Evolutionary conservation across 2,329 filamentous ascomycete genomes (phyloP).

Genomic region (Penicillium sp.): DNA sequence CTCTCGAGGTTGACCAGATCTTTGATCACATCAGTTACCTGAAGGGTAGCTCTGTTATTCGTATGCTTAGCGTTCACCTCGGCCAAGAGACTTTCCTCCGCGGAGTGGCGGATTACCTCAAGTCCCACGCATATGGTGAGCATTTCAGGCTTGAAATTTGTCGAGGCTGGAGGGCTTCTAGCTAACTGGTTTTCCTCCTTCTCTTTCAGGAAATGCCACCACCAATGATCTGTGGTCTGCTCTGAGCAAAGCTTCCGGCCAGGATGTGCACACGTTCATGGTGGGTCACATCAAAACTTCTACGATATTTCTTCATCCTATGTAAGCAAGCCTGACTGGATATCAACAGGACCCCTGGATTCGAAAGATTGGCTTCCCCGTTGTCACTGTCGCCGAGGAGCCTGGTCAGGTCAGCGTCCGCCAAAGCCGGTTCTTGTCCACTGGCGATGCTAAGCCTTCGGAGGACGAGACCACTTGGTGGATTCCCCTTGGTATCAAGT

Average conservation of each 20-base stretch:
- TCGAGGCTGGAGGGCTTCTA: too few species aligned
- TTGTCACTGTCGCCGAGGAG: slow-evolving; percentile 83
- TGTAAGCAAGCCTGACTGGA: slow-evolving; percentile 15
- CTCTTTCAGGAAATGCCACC: slow-evolving; percentile 67
- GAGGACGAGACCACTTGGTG: slow-evolving; percentile 95
- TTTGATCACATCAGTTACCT: slow-evolving; percentile 97
- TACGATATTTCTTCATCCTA: background rate
- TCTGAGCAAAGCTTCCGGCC: slow-evolving; percentile 81
- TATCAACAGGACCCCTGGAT: slow-evolving; percentile 74
- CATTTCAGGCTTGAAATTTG: background rate
- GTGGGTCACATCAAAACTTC: slow-evolving; percentile 35
- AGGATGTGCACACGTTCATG: slow-evolving; percentile 87
- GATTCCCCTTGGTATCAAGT: slow-evolving; percentile 85
- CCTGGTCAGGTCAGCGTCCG: slow-evolving; percentile 78
- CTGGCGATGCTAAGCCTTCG: slow-evolving; percentile 85
- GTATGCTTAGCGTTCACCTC: slow-evolving; percentile 92
- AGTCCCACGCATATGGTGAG: slow-evolving; percentile 78
- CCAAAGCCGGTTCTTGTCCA: slow-evolving; percentile 87
- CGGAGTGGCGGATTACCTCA: slow-evolving; percentile 87
- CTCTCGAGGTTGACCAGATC: slow-evolving; percentile 94
- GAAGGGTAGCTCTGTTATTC: slow-evolving; percentile 93
- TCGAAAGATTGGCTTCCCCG: slow-evolving; percentile 89
- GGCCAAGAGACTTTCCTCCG: slow-evolving; percentile 86
- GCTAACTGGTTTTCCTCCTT: background rate
- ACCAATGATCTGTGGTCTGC: slow-evolving; percentile 91